Base-by-base conservation (phyloP, 2,329 filamentous ascomycete species). In the Neopestalotiopsis sp. region DNA sequence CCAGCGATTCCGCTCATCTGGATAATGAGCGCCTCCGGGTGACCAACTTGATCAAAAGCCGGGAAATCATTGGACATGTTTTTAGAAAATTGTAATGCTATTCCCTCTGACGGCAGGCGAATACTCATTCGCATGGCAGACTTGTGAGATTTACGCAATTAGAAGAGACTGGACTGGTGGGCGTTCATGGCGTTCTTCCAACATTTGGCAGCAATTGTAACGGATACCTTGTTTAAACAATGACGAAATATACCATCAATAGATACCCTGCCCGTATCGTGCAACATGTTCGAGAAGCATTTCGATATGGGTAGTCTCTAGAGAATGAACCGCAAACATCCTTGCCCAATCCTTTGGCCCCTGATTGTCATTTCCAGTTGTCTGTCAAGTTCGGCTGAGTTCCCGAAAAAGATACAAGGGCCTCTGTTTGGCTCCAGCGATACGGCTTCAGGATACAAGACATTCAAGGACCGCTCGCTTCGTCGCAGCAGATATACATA, bases 11-110 rank as follows among this genome's bases (percentile, higher is more conserved):
- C 65, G 96, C 95, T 20, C 96, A 99, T 87, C 81, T 99, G 80
- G 94, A 97, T 76, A 98, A 99, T 76, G 96, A 99, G 86, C 84
- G 96, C n/a, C 84, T 99, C 79, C 86, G 96, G 66, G 84, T 99
- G 68, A 83, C 93, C 74, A 99, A 99, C 80, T 78, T 99, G 74
- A 89, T 94, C 70, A 98, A 97, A 82, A 96, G 94, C 72, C 89
- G 95, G 72, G 94, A 96, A 80, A 97, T 99, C 70, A 96, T 99
- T 74, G 91, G 90, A 71, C 89, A 89, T 77, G 94, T 98, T 5
- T 99, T 99, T 82, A 84, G 86, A 73, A 89, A 90, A 72, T 78
- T 96, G 67, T 88, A 70, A 78, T 28, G 24, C 10, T 24, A 28
- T 30, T 59, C 6, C 10, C 30, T 4, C 17, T 4, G 24, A 28